These are phyloP conservation scores for Pneumocystis murina DNA, from an alignment of 1,139 yeast genomes.

Conservation along the genomic window DNA sequence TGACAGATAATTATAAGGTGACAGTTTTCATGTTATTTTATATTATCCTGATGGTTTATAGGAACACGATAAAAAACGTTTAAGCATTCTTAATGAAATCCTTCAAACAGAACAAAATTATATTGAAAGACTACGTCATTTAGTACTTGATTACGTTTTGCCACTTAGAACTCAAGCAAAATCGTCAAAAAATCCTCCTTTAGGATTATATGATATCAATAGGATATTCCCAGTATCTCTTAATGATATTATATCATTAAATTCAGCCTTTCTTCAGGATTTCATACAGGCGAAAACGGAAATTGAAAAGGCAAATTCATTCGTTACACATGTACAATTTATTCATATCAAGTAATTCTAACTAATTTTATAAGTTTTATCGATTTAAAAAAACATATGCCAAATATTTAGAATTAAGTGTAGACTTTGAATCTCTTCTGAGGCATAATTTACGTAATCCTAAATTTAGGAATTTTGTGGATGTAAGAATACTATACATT, in stretches of 20 bases:
- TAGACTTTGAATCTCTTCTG: constrained; percentile 5
- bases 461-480: constrained; percentile 5
- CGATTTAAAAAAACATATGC: constrained; percentile 7
- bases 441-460: constrained; percentile 4
- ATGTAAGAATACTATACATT: background rate
- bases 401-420: constrained; percentile 8
- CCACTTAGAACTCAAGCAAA: constrained; percentile 6
- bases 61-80: constrained; percentile 6
- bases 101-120: constrained; percentile 9
- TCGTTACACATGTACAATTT: background rate
- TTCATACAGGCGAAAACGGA: constrained; percentile 1
- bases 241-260: constrained; percentile 9
- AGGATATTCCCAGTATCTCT: constrained; percentile 8
- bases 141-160: constrained; percentile 7
- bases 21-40: background rate
- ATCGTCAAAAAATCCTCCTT: constrained; percentile 4
- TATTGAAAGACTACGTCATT: constrained; percentile 5
- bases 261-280: constrained; percentile 7
- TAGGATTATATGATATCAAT: constrained; percentile 8
- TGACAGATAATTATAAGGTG: background rate
- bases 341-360: constrained; percentile 1
- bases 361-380: constrained; percentile 4
- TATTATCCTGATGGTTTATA: background rate
- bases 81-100: constrained; percentile 6
- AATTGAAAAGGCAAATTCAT: constrained; percentile 1